Percentiles rank a stretch among this genome's conserved stretches.
phyloP scores from a whole-genome alignment of 2,329 filamentous ascomycete genomes.

The Phyllosticta citribraziliensis region DNA sequence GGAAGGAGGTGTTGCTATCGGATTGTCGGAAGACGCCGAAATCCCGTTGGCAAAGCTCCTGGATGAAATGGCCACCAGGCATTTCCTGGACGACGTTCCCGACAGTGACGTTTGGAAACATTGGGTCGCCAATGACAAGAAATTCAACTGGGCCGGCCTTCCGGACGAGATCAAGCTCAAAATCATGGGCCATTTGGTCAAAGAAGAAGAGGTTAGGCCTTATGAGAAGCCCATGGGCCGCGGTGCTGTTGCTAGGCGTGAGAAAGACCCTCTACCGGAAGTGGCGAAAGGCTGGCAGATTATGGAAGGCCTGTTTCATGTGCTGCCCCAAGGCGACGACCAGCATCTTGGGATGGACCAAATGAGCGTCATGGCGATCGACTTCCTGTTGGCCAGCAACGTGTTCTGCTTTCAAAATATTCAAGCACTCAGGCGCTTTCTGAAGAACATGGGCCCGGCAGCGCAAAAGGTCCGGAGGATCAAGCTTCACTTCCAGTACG shows the following conservation, averaged over 20 bases:
- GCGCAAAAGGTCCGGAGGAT: background rate
- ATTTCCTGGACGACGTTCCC: background rate
- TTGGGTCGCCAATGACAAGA: background rate
- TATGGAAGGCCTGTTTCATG: background rate
- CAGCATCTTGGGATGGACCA: background rate
- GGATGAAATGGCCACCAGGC: background rate
- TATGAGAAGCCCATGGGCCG: background rate
- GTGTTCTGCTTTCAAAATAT: background rate
- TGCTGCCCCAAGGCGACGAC: too few relatives aligned
- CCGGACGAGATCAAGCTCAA: background rate
- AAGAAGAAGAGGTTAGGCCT: background rate
- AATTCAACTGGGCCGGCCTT: background rate
- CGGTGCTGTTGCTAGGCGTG: background rate
- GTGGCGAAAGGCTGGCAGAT: background rate
- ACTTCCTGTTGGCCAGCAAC: background rate
- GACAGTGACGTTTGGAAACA: background rate
- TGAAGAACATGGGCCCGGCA: background rate
- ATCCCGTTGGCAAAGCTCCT: background rate
- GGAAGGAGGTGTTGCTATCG: background rate
- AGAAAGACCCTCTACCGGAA: background rate
- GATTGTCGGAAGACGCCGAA: background rate
- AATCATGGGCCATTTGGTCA: background rate
- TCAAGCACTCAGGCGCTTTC: background rate
- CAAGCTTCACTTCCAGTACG: background rate
- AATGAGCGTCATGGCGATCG: background rate